These are phyloP conservation scores for Neostapfia colusana DNA, from an alignment of 176 grass and related monocot species.

Conservation along the genomic window DNA sequence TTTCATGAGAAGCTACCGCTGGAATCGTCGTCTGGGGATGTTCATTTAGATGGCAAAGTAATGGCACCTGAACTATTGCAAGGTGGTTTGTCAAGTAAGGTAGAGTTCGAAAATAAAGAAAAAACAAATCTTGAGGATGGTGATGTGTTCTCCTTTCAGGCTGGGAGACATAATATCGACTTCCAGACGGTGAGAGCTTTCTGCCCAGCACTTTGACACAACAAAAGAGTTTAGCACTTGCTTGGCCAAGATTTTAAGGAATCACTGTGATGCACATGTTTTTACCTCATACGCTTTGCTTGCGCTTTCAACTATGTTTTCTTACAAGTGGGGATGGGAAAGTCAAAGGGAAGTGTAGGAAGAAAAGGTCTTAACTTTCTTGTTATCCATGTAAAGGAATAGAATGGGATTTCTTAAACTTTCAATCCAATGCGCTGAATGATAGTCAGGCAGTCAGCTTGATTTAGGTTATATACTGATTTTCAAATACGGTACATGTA, in stretches of 20 bases:
- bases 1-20: constrained; percentile 65
- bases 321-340: neutral
- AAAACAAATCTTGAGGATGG: constrained; percentile 56
- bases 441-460: neutral
- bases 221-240: constrained; percentile 7
- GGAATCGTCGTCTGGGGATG: constrained; percentile 45
- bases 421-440: neutral
- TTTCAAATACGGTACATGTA: neutral
- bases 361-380: neutral
- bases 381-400: constrained; percentile 17
- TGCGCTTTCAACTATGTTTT: neutral
- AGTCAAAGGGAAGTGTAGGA: neutral
- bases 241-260: too few relatives aligned
- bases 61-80: constrained; percentile 39
- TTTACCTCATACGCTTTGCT: neutral
- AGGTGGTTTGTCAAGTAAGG: constrained; percentile 40
- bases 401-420: neutral
- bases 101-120: constrained; percentile 51
- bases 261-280: neutral
- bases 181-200: constrained; percentile 58
- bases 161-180: constrained; percentile 60
- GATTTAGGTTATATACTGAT: neutral
- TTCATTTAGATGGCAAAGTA: constrained; percentile 45
- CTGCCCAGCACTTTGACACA: neutral
- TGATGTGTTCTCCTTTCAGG: constrained; percentile 76